Evolutionary conservation across 139 green algal genomes (phyloP).

Genomic region (Coelastrella sp.): DNA sequence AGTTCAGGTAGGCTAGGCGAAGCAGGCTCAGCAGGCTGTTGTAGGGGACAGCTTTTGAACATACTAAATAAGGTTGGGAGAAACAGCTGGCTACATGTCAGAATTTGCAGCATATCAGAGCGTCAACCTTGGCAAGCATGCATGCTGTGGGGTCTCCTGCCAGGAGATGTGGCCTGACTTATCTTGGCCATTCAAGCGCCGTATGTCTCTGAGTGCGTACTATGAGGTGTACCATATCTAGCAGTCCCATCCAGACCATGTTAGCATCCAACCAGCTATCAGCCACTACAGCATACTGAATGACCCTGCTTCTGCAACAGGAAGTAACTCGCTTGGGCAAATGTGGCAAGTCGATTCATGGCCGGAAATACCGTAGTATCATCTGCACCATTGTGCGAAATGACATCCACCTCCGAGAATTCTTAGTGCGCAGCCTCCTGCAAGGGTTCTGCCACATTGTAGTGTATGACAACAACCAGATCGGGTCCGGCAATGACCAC

Average conservation of each 20-base stretch:
- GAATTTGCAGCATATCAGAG: too few species aligned
- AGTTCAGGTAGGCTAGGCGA: neutral
- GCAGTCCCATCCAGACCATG: neutral
- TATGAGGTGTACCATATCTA: too few species aligned
- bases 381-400: neutral
- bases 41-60: neutral
- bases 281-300: neutral
- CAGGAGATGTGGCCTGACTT: too few species aligned
- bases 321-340: neutral
- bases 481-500: neutral
- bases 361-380: neutral
- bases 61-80: neutral
- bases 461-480: neutral
- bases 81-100: too few species aligned
- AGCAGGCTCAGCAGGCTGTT: neutral
- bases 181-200: too few species aligned
- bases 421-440: neutral
- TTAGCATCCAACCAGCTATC: neutral
- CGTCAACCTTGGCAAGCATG: too few species aligned
- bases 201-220: too few species aligned
- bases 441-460: neutral
- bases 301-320: neutral
- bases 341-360: neutral
- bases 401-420: neutral
- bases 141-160: too few species aligned